Evolutionary conservation across 202 grass and related monocot species (phyloP).

Genomic region (Zoysia matrella): DNA sequence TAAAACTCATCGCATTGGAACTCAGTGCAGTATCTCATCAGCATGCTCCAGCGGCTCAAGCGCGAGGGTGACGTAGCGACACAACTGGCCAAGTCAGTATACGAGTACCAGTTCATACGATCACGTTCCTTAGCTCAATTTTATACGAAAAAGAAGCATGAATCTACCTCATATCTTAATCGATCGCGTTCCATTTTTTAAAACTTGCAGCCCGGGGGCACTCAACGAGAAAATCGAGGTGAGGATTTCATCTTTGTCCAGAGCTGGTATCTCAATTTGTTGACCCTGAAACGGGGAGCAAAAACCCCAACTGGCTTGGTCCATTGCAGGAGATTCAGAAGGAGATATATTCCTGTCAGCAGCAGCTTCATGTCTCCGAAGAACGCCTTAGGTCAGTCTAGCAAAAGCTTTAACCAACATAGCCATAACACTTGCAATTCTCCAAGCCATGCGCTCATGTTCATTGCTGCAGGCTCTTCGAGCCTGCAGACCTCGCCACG

Average conservation of each 20-base stretch:
- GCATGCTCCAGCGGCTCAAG: constrained; percentile 56
- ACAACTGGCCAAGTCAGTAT: constrained; percentile 46
- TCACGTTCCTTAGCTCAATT: too few relatives aligned
- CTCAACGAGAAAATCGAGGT: constrained; percentile 54
- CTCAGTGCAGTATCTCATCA: constrained; percentile 53
- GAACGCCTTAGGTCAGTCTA: constrained; percentile 49
- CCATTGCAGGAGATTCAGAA: constrained; percentile 57
- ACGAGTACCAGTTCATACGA: too few relatives aligned
- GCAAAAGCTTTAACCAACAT: too few relatives aligned
- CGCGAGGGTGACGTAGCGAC: constrained; percentile 62
- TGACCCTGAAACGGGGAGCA: too few relatives aligned
- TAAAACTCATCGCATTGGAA: background rate
- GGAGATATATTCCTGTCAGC: constrained; percentile 54
- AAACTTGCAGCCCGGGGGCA: constrained; percentile 43
- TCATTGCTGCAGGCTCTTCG: constrained; percentile 40
- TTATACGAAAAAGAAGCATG: too few relatives aligned
- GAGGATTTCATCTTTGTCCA: background rate
- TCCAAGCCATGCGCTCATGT: background rate
- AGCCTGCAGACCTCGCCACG: constrained; percentile 45
- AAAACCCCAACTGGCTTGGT: too few relatives aligned
- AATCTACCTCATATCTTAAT: background rate
- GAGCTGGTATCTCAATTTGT: background rate
- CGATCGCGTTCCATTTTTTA: background rate
- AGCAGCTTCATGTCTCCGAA: constrained; percentile 56
- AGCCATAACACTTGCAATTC: background rate